Evolutionary conservation across 441 rosid genomes (phyloP), one percentile per base, ranked within the genome.

Genomic region (Pelargonium australe): DNA sequence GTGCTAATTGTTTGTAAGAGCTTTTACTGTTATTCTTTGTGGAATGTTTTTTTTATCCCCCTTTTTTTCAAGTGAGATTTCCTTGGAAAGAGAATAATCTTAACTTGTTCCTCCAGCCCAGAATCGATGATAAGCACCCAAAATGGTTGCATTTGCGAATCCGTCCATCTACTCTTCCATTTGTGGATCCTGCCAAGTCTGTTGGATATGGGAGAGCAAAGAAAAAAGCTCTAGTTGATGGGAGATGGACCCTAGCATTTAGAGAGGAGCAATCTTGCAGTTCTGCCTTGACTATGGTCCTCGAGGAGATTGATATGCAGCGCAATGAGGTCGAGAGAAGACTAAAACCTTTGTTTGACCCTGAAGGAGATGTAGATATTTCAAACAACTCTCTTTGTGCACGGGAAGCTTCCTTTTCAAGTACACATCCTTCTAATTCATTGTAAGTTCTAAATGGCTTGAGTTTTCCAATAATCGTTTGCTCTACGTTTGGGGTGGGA

Each of bases 191-290:
- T 68, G 74, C 80, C 64, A 90, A 82, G 81, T 62, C 82, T 63
- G 78, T 69, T 57, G 65, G 70, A 41, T 72, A 72, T 57, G 80
- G 80, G 61, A 87, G 79, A 73, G 68, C 70, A 10, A 85, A 81
- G 80, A 53, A 89, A n/a, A 95, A 86, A 82, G 76, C 87, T 74
- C 73, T 89, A 63, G 93, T 92, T 13, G 97, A 95, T 57, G 99
- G 99, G 63, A 87, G 91, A 86, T 95, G 97, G 99, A 89, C 92
- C 66, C 73, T 95, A 67, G 96, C 99, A 68, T 95, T 95, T 80
- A 81, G 86, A 73, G 88, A 85, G 34, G 94, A 92, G 13, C 89
- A 83, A 67, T 84, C 92, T 34, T 92, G 98, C 87, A 76, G 83
- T 77, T 71, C 78, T 55, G 98, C 96, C 55, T 77, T 77, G 63